A percentile compares a stretch with the other conserved stretches of the same genome.
Evolutionary conservation across 2,329 filamentous ascomycete genomes (phyloP).

Genomic region (Metarhizium anisopliae): DNA sequence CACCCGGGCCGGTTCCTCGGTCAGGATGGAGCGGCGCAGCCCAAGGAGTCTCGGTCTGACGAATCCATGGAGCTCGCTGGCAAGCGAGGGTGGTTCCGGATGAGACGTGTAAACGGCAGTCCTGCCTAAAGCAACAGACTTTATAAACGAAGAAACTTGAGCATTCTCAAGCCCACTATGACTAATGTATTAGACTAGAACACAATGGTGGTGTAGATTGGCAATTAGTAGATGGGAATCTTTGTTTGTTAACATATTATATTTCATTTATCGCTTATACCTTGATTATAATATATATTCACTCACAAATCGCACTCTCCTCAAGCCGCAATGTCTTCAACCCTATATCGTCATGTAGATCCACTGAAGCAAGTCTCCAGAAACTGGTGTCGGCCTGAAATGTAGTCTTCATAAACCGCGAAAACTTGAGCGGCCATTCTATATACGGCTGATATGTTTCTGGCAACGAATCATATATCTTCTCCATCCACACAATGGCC

Average conservation of each 20-base stretch:
- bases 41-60: constrained; percentile 1
- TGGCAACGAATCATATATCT: constrained; percentile 23
- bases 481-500: constrained; percentile 29
- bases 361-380: neutral
- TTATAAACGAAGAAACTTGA: neutral
- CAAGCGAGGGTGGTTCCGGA: neutral
- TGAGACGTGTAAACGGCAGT: neutral
- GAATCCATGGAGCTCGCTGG: constrained; percentile 9
- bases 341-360: too few species aligned
- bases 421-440: constrained; percentile 20
- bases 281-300: too few species aligned
- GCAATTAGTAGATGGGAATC: too few species aligned
- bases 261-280: too few species aligned
- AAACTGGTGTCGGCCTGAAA: constrained; percentile 1
- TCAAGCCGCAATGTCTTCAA: too few species aligned
- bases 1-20: constrained; percentile 35
- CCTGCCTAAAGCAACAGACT: neutral
- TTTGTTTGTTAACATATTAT: too few species aligned
- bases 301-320: too few species aligned
- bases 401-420: constrained; percentile 8
- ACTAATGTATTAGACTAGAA: neutral
- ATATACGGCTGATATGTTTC: constrained; percentile 22
- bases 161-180: too few species aligned
- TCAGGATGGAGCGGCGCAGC: constrained; percentile 1
- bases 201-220: too few species aligned